Conservation (phyloP, 2,329 filamentous ascomycete genomes). For the Fusarium subglutinans region DNA sequence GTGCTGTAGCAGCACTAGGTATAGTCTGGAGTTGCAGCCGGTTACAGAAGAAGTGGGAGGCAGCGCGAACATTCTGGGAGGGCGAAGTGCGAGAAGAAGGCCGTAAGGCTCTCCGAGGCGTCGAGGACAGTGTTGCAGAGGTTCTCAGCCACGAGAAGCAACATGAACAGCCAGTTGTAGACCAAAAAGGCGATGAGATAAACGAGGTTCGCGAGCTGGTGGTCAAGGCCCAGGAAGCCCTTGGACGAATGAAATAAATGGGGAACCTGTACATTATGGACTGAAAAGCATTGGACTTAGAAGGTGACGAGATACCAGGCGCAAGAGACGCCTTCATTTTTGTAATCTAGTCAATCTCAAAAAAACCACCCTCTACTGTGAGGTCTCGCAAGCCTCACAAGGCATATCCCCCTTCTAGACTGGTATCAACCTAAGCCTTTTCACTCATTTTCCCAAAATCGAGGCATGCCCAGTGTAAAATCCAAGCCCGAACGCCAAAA, state of each 20-base stretch:
- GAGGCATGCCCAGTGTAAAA: constrained; percentile 25
- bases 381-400: constrained; percentile 17
- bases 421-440: constrained; percentile 39
- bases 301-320: constrained; percentile 43
- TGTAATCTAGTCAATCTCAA: constrained; percentile 44
- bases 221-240: constrained; percentile 58
- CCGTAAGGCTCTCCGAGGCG: constrained; percentile 67
- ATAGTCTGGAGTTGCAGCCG: constrained; percentile 66
- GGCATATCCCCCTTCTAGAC: constrained; percentile 44
- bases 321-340: constrained; percentile 40
- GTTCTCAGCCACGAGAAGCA: constrained; percentile 52
- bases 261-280: constrained; percentile 36
- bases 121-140: constrained; percentile 62
- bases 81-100: constrained; percentile 74
- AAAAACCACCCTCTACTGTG: constrained; percentile 38
- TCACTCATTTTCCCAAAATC: constrained; percentile 20
- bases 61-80: constrained; percentile 69
- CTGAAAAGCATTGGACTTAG: constrained; percentile 17
- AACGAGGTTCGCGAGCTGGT: constrained; percentile 57
- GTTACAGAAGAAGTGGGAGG: constrained; percentile 71
- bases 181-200: constrained; percentile 47
- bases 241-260: constrained; percentile 57
- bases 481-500: constrained; percentile 42
- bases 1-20: constrained; percentile 69
- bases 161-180: constrained; percentile 29